These are phyloP conservation scores for Haberlea rhodopensis DNA, from an alignment of 257 asterid species.

Conservation along the genomic window DNA sequence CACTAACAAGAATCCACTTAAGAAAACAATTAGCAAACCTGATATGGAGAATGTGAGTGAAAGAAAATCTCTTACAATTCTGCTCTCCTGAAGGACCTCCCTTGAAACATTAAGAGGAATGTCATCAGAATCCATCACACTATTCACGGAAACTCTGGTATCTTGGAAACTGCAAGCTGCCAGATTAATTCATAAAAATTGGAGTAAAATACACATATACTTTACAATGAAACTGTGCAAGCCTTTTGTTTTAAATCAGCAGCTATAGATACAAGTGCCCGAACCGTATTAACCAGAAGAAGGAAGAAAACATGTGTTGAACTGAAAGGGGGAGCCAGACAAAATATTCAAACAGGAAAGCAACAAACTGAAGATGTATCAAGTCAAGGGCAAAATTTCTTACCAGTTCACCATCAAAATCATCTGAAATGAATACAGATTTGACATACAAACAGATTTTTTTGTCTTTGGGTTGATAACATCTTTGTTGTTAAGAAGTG, in stretches of 20 bases:
- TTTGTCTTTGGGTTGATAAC: conserved; percentile 91
- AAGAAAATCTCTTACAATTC: conserved; percentile 98
- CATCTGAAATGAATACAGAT: conserved; percentile 95
- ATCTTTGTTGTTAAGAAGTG: conserved; percentile 93
- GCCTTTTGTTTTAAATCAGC: no score
- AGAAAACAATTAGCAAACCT: neutral
- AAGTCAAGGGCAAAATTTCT: conserved; percentile 26
- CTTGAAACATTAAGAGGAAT: conserved; percentile 97
- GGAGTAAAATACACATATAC: no score
- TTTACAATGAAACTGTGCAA: no score
- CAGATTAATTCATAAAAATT: conserved; percentile 22
- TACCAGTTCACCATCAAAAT: conserved; percentile 98
- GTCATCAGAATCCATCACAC: conserved; percentile 94
- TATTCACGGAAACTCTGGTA: conserved; percentile 96
- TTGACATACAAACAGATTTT: conserved; percentile 88
- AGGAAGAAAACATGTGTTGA: no score
- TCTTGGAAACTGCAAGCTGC: no score
- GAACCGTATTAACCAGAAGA: no score
- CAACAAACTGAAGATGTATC: no score
- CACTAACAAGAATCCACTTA: conserved; percentile 10
- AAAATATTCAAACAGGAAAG: no score
- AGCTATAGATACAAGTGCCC: no score
- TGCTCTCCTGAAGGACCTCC: conserved; percentile 98
- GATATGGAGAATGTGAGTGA: neutral
- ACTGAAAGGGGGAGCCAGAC: no score